Evolutionary conservation across 2,329 filamentous ascomycete species (phyloP).

Genomic region (Torrubiellomyces zombiae): DNA sequence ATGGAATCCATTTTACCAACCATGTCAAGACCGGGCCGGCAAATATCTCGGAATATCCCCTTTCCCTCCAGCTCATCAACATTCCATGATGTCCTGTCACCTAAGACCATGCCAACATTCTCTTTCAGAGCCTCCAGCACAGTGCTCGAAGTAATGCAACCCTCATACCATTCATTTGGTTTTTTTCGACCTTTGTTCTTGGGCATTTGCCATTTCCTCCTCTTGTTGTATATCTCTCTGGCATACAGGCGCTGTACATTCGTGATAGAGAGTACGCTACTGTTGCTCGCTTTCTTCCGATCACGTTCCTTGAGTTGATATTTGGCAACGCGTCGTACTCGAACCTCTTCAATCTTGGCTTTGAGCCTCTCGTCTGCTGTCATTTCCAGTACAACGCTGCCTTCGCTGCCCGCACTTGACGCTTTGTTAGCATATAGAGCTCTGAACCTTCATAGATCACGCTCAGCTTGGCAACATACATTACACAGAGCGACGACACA

Average conservation of each 20-base stretch:
- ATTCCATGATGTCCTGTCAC: slow-evolving; percentile 11
- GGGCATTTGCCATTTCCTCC: slow-evolving; percentile 3
- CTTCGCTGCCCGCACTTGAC: too few relatives aligned
- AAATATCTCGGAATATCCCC: slow-evolving; percentile 11
- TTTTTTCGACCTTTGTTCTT: not conserved
- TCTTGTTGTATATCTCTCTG: not conserved
- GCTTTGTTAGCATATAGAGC: too few relatives aligned
- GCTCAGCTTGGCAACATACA: slow-evolving; percentile 8
- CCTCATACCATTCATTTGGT: slow-evolving; percentile 13
- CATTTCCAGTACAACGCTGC: slow-evolving; percentile 7
- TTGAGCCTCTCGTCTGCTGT: slow-evolving; percentile 2
- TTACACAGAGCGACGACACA: slow-evolving; percentile 8
- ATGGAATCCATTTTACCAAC: slow-evolving; percentile 15
- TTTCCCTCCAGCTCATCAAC: slow-evolving; percentile 7
- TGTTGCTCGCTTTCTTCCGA: too few relatives aligned
- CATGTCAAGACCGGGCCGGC: slow-evolving; percentile 13
- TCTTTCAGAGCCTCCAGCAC: slow-evolving; percentile 8
- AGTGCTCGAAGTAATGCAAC: slow-evolving; percentile 9
- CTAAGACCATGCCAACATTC: slow-evolving; percentile 12
- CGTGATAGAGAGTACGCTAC: slow-evolving; percentile 9
- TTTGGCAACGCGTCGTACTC: slow-evolving; percentile 8
- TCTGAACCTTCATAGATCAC: too few relatives aligned
- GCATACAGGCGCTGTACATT: slow-evolving; percentile 8
- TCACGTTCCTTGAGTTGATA: too few relatives aligned
- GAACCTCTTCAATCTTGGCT: slow-evolving; percentile 6